A percentile compares a stretch with the other conserved stretches of the same genome.
Evolutionary conservation across 2,329 filamentous ascomycete species (phyloP).

Genomic region (Aspergillus aculeatus): DNA sequence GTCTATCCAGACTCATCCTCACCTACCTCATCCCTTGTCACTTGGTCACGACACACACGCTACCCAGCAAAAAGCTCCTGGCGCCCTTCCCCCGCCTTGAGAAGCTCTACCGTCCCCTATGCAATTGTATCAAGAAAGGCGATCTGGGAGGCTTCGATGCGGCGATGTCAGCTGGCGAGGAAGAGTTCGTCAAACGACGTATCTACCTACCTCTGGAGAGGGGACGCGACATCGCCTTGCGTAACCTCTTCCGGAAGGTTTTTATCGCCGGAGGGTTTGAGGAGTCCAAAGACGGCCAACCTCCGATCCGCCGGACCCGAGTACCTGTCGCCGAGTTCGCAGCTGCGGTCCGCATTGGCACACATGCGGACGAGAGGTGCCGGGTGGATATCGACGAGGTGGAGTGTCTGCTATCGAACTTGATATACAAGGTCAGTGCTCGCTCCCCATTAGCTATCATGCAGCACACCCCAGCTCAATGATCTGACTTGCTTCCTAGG

Average conservation of each 20-base stretch:
- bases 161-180: constrained; percentile 76
- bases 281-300: constrained; percentile 67
- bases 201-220: constrained; percentile 95
- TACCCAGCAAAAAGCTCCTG: constrained; percentile 72
- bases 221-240: constrained; percentile 83
- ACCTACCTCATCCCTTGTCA: constrained; percentile 94
- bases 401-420: constrained; percentile 89
- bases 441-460: background rate
- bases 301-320: constrained; percentile 65
- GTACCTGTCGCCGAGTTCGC: constrained; percentile 81
- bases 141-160: constrained; percentile 81
- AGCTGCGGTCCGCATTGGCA: constrained; percentile 75
- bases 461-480: background rate
- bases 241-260: constrained; percentile 89
- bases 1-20: constrained; percentile 68
- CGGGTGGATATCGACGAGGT: constrained; percentile 84
- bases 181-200: constrained; percentile 88
- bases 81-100: constrained; percentile 73
- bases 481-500: constrained; percentile 52
- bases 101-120: constrained; percentile 74
- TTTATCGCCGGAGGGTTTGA: constrained; percentile 83
- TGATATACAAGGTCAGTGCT: constrained; percentile 88
- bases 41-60: constrained; percentile 79
- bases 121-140: constrained; percentile 74
- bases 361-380: constrained; percentile 50